These are phyloP conservation scores for Rhynchospora pubera DNA, from an alignment of 176 grass and related monocot species.

Conservation along the genomic window DNA sequence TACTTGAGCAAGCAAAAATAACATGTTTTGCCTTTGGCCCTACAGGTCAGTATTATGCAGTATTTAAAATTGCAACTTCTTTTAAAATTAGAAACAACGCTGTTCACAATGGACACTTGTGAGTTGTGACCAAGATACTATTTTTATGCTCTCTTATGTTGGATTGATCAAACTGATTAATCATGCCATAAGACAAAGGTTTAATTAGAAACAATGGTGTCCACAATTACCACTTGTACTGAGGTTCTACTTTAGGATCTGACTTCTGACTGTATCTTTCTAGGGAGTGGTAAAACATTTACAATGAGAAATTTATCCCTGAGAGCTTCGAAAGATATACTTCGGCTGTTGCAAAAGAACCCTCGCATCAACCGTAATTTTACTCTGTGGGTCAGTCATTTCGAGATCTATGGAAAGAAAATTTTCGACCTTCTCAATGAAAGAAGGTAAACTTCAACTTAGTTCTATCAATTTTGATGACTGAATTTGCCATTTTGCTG, in stretches of 20 bases:
- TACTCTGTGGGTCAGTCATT: conserved; percentile 72
- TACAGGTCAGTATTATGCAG: conserved; percentile 44
- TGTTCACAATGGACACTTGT: no score
- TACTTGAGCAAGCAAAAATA: conserved; percentile 57
- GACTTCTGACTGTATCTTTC: conserved; percentile 24
- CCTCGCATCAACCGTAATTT: conserved; percentile 37
- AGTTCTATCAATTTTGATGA: not conserved
- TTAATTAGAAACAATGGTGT: not conserved
- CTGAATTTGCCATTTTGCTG: not conserved
- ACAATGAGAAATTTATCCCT: conserved; percentile 68
- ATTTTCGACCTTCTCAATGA: conserved; percentile 71
- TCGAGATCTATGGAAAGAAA: conserved; percentile 72
- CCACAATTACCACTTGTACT: not conserved
- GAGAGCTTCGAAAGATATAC: conserved; percentile 62
- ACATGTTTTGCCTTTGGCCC: conserved; percentile 75
- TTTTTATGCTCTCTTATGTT: not conserved
- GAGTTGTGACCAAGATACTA: not conserved
- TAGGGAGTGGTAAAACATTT: conserved; percentile 77
- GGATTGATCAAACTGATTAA: no score
- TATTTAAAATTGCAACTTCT: not conserved
- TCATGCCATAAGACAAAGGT: not conserved
- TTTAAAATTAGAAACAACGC: not conserved
- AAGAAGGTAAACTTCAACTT: conserved; percentile 38
- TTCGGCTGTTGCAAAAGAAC: conserved; percentile 45
- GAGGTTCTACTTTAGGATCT: not conserved